Conservation (phyloP, 768 basidiomycete genomes). For the Tricholoma matsutake region DNA sequence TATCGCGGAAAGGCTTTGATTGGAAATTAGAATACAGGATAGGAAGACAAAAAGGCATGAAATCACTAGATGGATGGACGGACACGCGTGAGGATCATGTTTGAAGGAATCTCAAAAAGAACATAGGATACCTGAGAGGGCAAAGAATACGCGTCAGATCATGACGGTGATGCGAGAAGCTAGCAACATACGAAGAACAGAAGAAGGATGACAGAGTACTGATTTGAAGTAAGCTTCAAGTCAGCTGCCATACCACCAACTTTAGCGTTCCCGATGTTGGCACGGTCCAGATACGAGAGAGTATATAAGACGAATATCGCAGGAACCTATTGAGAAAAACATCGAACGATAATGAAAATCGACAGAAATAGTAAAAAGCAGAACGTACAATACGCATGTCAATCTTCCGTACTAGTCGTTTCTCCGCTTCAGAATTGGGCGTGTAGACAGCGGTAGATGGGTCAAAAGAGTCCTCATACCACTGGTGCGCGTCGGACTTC, state of each 20-base stretch:
- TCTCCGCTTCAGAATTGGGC: background rate
- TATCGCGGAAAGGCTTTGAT: background rate
- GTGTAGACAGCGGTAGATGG: background rate
- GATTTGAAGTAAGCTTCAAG: slow-evolving; percentile 8
- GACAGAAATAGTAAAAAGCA: background rate
- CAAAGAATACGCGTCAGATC: background rate
- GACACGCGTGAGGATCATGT: slow-evolving; percentile 19
- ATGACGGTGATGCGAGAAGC: background rate
- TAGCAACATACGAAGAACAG: slow-evolving; percentile 11
- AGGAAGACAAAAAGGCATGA: background rate
- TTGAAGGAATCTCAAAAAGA: slow-evolving; percentile 23
- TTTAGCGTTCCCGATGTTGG: slow-evolving; percentile 5
- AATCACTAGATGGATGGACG: slow-evolving; percentile 13
- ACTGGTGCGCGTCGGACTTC: background rate
- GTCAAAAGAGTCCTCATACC: background rate
- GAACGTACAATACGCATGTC: background rate
- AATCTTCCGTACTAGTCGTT: background rate
- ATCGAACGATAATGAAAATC: too few species aligned
- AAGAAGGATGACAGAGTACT: slow-evolving; percentile 15
- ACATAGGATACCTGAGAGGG: slow-evolving; percentile 16
- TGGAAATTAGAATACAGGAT: background rate
- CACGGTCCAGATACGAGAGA: slow-evolving; percentile 1
- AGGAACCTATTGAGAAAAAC: background rate
- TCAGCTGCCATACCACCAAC: slow-evolving; percentile 8
- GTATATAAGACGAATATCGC: background rate